Evolutionary conservation across 768 basidiomycete species (phyloP), one percentile per base, ranked within the genome.

Genomic region (Suillus spraguei): DNA sequence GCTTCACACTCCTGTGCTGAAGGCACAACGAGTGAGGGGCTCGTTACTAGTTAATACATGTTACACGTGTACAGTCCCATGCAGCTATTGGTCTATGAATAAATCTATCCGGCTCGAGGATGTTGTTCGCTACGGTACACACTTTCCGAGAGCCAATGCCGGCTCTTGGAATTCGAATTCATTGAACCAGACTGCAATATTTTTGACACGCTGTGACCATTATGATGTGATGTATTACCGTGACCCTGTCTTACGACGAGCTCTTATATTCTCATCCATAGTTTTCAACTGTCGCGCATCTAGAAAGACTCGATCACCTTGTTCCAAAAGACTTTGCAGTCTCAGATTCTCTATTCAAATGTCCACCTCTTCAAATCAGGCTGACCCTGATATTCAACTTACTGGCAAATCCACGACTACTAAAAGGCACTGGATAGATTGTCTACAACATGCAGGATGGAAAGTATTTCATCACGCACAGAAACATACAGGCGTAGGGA

Each of bases 401-500:
- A 16, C 0, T 4, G 33, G 3, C 20, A 11, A 28, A 32, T 39
- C 41, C 11, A 39, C 62, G 22, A n/a, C 32, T 11, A 24, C 49
- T 33, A 55, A 54, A n/a, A 16, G 42, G 24, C 60, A 50, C 33
- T 75, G 75, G 74, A 64, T 66, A 44, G 49, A 63, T 10, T 66
- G 50, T 13, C 39, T 76, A 36, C 59, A 69, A 35, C 61, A 56
- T 52, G 69, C 72, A n/a, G 75, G 70, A 22, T 65, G 64, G 65
- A 70, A 70, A 13, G 65, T 83, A 28, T 70, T 78, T 52, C 79
- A 81, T 67, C 90, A 92, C 72, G 76, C 81, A 33, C 81, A 78
- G 61, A 87, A 80, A 68, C 91, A 92, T 72, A 84, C 85, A 3
- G 94, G 94, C 5, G 87, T 93, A 52, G 94, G 94, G n/a, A 79